These are phyloP conservation scores for Oxytropis ochrocephala DNA, from an alignment of 306 rosid species.

Conservation along the genomic window DNA sequence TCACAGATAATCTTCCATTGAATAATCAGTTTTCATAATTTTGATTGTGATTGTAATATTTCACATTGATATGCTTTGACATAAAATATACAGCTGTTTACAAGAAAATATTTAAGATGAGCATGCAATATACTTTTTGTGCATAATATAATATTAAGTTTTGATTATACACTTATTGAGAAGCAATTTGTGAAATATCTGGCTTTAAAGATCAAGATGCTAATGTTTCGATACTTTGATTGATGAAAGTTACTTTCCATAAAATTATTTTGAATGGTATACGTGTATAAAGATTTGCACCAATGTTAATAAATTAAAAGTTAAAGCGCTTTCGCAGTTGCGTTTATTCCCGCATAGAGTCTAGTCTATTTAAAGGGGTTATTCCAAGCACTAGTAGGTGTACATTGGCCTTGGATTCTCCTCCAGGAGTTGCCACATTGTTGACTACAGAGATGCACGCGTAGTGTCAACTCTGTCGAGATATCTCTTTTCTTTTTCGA, in stretches of 20 bases:
- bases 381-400: constrained; percentile 8
- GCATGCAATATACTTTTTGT: neutral
- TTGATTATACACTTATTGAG: neutral
- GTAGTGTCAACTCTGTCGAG: constrained; percentile 16
- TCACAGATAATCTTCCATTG: neutral
- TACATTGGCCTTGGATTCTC: neutral
- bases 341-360: neutral
- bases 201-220: neutral
- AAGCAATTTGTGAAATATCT: neutral
- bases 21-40: neutral
- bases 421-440: neutral
- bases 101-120: neutral
- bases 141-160: constrained; percentile 1
- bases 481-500: constrained; percentile 18
- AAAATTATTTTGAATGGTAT: neutral
- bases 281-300: neutral
- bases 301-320: neutral
- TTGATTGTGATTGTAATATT: neutral
- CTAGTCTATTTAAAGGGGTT: constrained; percentile 12
- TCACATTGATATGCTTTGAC: neutral
- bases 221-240: neutral
- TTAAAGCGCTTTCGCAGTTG: neutral
- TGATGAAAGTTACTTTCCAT: constrained; percentile 7
- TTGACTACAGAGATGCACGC: constrained; percentile 12
- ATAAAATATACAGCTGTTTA: neutral